Conservation (phyloP, 192 early-diverging fungal species). For the Linderina pennispora region DNA sequence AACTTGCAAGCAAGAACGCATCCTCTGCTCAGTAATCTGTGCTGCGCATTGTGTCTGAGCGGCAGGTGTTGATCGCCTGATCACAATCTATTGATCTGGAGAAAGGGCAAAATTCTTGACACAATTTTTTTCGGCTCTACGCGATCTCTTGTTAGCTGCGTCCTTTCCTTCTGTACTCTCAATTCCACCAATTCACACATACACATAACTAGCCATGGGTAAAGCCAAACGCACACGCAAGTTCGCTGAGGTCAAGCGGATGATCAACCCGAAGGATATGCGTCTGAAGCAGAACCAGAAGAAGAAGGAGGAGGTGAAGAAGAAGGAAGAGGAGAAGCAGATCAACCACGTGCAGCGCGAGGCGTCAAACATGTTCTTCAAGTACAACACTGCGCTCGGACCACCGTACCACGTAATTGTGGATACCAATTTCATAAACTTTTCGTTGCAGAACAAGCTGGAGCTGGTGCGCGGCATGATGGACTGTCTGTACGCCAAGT, state of each 20-base stretch:
- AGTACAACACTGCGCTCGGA: constrained; percentile 89
- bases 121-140: constrained; percentile 4
- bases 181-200: too few relatives aligned
- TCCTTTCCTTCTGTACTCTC: too few relatives aligned
- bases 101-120: too few relatives aligned
- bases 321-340: background rate
- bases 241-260: constrained; percentile 92
- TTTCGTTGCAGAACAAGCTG: constrained; percentile 97
- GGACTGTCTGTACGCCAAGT: constrained; percentile 98
- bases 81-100: too few relatives aligned
- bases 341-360: constrained; percentile 31
- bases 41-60: too few relatives aligned
- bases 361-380: constrained; percentile 75
- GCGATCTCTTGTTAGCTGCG: too few relatives aligned
- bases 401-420: constrained; percentile 96
- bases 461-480: constrained; percentile 96
- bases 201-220: too few relatives aligned
- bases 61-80: too few relatives aligned
- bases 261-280: constrained; percentile 85
- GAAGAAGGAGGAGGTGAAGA: constrained; percentile 14
- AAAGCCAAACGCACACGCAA: constrained; percentile 91
- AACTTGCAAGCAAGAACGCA: too few relatives aligned
- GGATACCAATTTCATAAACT: constrained; percentile 99
- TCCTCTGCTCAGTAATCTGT: too few relatives aligned
- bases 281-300: constrained; percentile 65